Percentiles rank a stretch among this genome's conserved stretches.
Conservation (phyloP, 257 asterid species). For the Salvia miltiorrhiza region DNA sequence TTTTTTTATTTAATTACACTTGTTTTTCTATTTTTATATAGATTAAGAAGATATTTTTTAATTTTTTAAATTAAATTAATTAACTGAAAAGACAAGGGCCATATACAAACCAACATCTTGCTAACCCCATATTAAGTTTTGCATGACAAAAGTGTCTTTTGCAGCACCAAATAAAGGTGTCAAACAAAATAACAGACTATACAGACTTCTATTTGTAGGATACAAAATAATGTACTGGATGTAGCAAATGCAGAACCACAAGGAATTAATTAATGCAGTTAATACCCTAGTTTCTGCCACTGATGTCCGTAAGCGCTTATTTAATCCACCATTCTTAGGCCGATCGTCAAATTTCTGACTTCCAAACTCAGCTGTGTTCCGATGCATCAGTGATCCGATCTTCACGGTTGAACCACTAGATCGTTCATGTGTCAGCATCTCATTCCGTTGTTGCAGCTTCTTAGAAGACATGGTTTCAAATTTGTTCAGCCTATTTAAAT, state of each 20-base stretch:
- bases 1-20: too few species aligned
- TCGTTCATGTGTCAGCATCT: constrained; percentile 62
- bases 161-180: background rate
- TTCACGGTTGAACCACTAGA: constrained; percentile 56
- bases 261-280: constrained; percentile 16
- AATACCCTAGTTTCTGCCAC: constrained; percentile 83
- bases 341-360: constrained; percentile 67
- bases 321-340: constrained; percentile 59
- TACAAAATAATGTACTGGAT: constrained; percentile 3
- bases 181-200: background rate
- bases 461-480: constrained; percentile 49
- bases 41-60: too few species aligned
- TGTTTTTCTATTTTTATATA: too few species aligned
- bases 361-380: constrained; percentile 52
- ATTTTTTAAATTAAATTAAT: too few species aligned
- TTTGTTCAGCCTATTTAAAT: constrained; percentile 55
- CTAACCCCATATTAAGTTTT: background rate
- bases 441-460: constrained; percentile 69
- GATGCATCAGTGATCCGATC: constrained; percentile 61
- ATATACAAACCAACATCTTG: too few species aligned
- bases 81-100: too few species aligned
- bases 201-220: constrained; percentile 7
- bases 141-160: background rate
- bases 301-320: constrained; percentile 75
- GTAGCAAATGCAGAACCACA: constrained; percentile 11